Percentiles rank a stretch among this genome's conserved stretches.
Evolutionary conservation across 306 rosid genomes (phyloP).

Genomic region (Trichosanthes truncata): DNA sequence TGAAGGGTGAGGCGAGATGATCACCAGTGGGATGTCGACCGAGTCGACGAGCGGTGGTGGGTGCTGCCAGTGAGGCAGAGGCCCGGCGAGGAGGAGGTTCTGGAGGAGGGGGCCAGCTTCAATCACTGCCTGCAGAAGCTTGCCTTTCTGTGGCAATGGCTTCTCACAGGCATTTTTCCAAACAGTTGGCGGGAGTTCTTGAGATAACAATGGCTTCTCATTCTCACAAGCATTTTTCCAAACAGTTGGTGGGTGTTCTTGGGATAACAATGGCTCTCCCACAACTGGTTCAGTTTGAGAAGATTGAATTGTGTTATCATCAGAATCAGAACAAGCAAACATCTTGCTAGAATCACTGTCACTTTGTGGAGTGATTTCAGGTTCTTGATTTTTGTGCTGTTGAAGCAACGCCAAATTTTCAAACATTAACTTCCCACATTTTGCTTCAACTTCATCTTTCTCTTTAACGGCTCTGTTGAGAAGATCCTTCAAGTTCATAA

Average conservation of each 20-base stretch:
- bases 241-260: slow-evolving; percentile 13
- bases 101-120: slow-evolving; percentile 89
- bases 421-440: slow-evolving; percentile 44
- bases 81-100: slow-evolving; percentile 74
- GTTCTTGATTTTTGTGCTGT: slow-evolving; percentile 21
- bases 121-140: slow-evolving; percentile 62
- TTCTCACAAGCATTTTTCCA: slow-evolving; percentile 19
- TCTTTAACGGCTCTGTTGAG: slow-evolving; percentile 47
- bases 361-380: slow-evolving; percentile 15
- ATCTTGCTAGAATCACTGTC: slow-evolving; percentile 21
- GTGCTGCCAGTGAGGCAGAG: slow-evolving; percentile 86
- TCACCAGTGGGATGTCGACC: slow-evolving; percentile 62
- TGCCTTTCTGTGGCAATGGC: slow-evolving; percentile 75
- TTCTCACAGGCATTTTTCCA: slow-evolving; percentile 33
- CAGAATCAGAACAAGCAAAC: slow-evolving; percentile 31
- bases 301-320: slow-evolving; percentile 34
- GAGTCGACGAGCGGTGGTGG: slow-evolving; percentile 71
- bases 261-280: slow-evolving; percentile 1
- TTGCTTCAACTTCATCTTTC: slow-evolving; percentile 54
- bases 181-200: slow-evolving; percentile 14
- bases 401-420: slow-evolving; percentile 38
- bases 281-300: slow-evolving; percentile 19
- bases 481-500: slow-evolving; percentile 31
- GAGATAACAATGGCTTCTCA: slow-evolving; percentile 24
- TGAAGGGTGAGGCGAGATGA: slow-evolving; percentile 26